Evolutionary conservation across 164 flowering plant genomes (phyloP).

Genomic region (Vitis rotundifolia): DNA sequence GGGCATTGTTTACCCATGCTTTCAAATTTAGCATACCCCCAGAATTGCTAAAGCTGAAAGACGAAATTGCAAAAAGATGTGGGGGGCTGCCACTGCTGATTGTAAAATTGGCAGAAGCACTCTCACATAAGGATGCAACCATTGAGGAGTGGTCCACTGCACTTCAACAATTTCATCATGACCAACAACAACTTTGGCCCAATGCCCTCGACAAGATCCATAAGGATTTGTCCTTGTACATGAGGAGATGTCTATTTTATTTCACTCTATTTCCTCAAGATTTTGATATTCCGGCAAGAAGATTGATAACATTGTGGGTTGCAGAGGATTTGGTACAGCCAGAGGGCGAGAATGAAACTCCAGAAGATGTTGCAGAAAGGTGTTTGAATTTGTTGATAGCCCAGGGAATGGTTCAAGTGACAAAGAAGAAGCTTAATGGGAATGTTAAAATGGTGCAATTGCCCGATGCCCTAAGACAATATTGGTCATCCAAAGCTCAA

Average conservation of each 20-base stretch:
- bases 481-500: constrained; percentile 1
- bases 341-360: too few species aligned
- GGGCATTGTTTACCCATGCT: constrained; percentile 2
- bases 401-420: too few species aligned
- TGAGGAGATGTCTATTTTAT: neutral
- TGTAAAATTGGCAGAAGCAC: neutral
- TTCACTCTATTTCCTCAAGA: neutral
- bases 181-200: neutral
- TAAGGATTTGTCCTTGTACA: neutral
- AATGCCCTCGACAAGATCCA: neutral
- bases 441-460: too few species aligned
- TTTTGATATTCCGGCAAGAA: constrained; percentile 6
- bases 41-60: neutral
- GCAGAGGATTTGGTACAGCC: constrained; percentile 29
- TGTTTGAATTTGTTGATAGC: too few species aligned
- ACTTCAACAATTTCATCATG: neutral
- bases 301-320: neutral
- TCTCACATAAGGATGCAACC: neutral
- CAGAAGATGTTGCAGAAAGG: too few species aligned
- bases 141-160: neutral
- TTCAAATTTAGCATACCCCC: too few species aligned
- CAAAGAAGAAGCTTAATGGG: too few species aligned
- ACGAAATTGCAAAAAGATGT: neutral
- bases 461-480: constrained; percentile 9
- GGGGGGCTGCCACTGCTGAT: neutral